Conservation (phyloP, 192 early-diverging fungal species). For the Coemansia sp. region DNA sequence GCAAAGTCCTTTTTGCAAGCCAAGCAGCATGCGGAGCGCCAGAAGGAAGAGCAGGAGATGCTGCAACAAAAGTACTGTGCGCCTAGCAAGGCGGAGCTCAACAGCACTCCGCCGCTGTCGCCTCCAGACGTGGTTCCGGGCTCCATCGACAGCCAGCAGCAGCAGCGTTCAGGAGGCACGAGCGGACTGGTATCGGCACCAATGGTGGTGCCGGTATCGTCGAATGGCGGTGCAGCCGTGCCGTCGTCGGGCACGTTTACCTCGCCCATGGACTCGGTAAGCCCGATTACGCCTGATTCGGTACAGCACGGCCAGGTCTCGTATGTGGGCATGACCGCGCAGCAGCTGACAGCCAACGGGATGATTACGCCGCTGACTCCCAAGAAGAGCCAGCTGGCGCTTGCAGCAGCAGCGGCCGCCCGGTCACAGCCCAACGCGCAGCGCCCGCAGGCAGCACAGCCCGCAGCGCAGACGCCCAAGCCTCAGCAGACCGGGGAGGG, state of each 20-base stretch:
- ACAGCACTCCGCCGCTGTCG: slow-evolving; percentile 29
- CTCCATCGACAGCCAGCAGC: not conserved
- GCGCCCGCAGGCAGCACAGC: slow-evolving; percentile 28
- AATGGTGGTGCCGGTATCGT: slow-evolving; percentile 21
- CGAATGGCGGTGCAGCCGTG: slow-evolving; percentile 1
- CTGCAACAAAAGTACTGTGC: slow-evolving; percentile 8
- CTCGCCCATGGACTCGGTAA: slow-evolving; percentile 19
- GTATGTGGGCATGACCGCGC: slow-evolving; percentile 26
- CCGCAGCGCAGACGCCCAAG: not conserved
- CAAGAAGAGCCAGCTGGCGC: slow-evolving; percentile 22
- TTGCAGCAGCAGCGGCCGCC: slow-evolving; percentile 37
- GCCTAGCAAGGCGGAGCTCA: slow-evolving; percentile 3
- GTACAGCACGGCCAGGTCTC: slow-evolving; percentile 13
- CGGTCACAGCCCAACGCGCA: slow-evolving; percentile 30
- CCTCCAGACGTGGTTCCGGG: slow-evolving; percentile 7
- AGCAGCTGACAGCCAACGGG: slow-evolving; percentile 34
- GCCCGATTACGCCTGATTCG: slow-evolving; percentile 34
- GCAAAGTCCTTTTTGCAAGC: slow-evolving; percentile 49
- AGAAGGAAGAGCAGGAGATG: slow-evolving; percentile 29
- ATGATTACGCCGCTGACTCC: slow-evolving; percentile 39
- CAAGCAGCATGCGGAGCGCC: slow-evolving; percentile 33
- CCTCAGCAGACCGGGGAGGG: slow-evolving; percentile 3
- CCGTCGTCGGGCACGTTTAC: slow-evolving; percentile 11
- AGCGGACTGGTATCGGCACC: not conserved
- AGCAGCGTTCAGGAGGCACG: slow-evolving; percentile 1